Evolutionary conservation across 2,329 filamentous ascomycete species (phyloP).

Genomic region (Trichoderma harzianum): DNA sequence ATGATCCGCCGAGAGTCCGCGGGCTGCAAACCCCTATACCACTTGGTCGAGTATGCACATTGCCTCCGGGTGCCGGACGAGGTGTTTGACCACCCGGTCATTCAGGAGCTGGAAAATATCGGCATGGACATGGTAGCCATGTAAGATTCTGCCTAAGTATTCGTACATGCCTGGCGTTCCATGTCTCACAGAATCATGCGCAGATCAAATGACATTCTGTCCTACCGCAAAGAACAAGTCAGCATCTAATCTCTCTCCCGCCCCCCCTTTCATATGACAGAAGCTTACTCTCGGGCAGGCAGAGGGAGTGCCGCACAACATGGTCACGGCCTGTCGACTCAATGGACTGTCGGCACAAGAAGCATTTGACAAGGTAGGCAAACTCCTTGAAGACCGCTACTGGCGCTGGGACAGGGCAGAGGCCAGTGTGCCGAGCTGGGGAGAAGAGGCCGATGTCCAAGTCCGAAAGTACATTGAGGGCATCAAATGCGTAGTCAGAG

Average conservation of each 20-base stretch:
- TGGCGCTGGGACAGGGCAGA: slow-evolving; percentile 21
- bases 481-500: slow-evolving; percentile 25
- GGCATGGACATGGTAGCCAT: slow-evolving; percentile 26
- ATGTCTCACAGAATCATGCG: not conserved
- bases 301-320: slow-evolving; percentile 25
- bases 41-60: slow-evolving; percentile 26
- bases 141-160: slow-evolving; percentile 9
- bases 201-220: slow-evolving; percentile 25
- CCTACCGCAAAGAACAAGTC: slow-evolving; percentile 24
- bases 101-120: slow-evolving; percentile 23
- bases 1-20: slow-evolving; percentile 22
- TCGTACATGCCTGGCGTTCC: not conserved
- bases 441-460: slow-evolving; percentile 7
- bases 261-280: not conserved
- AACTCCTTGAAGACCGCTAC: slow-evolving; percentile 22
- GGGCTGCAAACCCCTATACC: slow-evolving; percentile 23
- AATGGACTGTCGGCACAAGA: slow-evolving; percentile 22
- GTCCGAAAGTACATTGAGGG: slow-evolving; percentile 24
- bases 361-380: slow-evolving; percentile 23
- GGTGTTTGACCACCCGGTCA: slow-evolving; percentile 22
- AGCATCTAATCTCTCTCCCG: not conserved
- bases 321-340: slow-evolving; percentile 22
- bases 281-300: not conserved
- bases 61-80: slow-evolving; percentile 22
- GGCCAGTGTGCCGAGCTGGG: slow-evolving; percentile 18